A percentile compares a stretch with the other conserved stretches of the same genome.
Evolutionary conservation across 495 filamentous ascomycete genomes (phyloP).

Genomic region (Astrocystis sublimbata): DNA sequence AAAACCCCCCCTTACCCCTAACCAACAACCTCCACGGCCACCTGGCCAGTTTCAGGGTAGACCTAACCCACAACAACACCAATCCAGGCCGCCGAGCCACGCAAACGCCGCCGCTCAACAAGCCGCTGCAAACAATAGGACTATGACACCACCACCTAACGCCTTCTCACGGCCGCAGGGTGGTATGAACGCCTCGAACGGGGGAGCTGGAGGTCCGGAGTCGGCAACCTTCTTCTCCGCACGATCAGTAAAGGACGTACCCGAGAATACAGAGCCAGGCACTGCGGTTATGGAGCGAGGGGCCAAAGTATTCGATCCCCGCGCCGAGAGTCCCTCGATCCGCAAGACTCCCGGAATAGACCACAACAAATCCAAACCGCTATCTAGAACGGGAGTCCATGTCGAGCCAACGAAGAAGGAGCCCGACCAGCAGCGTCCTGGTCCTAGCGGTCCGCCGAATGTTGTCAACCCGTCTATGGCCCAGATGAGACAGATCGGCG

Average conservation of each 20-base stretch:
- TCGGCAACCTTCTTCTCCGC: slow-evolving; percentile 75
- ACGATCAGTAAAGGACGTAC: slow-evolving; percentile 56
- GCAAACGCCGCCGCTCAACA: slow-evolving; percentile 36
- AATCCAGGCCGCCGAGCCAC: slow-evolving; percentile 32
- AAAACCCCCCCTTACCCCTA: slow-evolving; percentile 41
- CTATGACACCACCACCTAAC: slow-evolving; percentile 26
- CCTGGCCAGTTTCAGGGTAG: slow-evolving; percentile 29
- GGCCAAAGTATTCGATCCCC: slow-evolving; percentile 73
- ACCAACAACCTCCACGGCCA: slow-evolving; percentile 35
- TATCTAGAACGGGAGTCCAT: slow-evolving; percentile 52
- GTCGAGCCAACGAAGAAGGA: slow-evolving; percentile 37
- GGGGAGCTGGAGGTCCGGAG: slow-evolving; percentile 16
- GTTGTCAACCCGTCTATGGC: slow-evolving; percentile 67
- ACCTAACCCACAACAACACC: slow-evolving; percentile 30
- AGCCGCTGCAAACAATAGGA: slow-evolving; percentile 27
- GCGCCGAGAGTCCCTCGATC: slow-evolving; percentile 81
- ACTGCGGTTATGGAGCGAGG: slow-evolving; percentile 38
- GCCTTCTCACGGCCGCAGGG: slow-evolving; percentile 5
- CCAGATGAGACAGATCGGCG: slow-evolving; percentile 69
- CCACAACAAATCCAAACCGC: slow-evolving; percentile 68
- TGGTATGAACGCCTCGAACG: slow-evolving; percentile 24
- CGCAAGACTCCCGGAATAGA: slow-evolving; percentile 89
- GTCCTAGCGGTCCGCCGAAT: slow-evolving; percentile 10
- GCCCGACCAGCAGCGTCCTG: slow-evolving; percentile 24
- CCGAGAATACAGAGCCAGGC: slow-evolving; percentile 34